A percentile compares a stretch with the other conserved stretches of the same genome.
Conservation (phyloP, 176 grass and related monocot species). For the Carex littledalei region DNA sequence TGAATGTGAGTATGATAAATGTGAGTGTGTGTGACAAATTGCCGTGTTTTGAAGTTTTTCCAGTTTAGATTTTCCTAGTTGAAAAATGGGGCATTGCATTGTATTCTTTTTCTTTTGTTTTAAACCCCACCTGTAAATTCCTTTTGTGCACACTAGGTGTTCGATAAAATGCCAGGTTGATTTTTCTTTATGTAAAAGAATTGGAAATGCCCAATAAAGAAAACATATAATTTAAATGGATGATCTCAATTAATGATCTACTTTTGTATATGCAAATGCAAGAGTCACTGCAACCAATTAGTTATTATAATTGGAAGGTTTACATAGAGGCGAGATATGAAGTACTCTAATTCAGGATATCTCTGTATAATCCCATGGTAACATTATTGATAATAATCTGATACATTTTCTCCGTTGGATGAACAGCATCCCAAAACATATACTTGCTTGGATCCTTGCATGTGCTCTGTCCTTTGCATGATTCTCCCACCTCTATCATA, state of each 20-base stretch:
- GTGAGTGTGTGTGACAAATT: no score
- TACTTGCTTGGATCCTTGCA: slow-evolving; percentile 56
- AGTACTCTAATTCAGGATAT: slow-evolving; percentile 20
- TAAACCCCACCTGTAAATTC: not conserved
- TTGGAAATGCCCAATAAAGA: not conserved
- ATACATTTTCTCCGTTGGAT: slow-evolving; percentile 62
- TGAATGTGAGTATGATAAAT: no score
- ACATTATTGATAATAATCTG: slow-evolving; percentile 41
- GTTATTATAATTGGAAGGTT: not conserved
- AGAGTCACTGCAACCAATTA: not conserved
- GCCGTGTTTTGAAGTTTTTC: no score
- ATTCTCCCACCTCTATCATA: slow-evolving; percentile 47
- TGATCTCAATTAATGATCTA: not conserved
- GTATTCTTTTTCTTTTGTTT: not conserved
- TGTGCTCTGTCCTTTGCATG: slow-evolving; percentile 44
- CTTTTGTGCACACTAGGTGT: not conserved
- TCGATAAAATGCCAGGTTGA: not conserved
- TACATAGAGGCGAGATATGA: not conserved
- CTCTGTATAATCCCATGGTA: slow-evolving; percentile 12
- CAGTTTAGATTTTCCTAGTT: no score
- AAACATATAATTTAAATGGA: not conserved
- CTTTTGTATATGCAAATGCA: not conserved
- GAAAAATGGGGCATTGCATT: not conserved
- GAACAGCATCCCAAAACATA: slow-evolving; percentile 69
- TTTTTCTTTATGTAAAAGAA: not conserved